A percentile compares a stretch with the other conserved stretches of the same genome.
These are phyloP conservation scores for Endothia cerciana DNA, from an alignment of 2,329 filamentous ascomycete genomes.

Conservation along the genomic window DNA sequence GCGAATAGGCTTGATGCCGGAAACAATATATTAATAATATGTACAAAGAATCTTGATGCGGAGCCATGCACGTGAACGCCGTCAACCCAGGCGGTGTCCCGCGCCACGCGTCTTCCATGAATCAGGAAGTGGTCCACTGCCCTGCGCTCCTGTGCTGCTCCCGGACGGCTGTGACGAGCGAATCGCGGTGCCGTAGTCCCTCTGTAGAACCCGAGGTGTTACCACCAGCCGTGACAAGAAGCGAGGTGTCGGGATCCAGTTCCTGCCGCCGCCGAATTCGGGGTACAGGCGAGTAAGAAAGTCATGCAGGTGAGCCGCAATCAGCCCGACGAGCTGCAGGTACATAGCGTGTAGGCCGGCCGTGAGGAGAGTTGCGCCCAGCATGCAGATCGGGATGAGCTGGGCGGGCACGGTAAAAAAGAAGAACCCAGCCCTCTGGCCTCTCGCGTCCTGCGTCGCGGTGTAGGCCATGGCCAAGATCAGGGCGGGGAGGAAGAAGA, in stretches of 20 bases:
- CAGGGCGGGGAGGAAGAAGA: constrained; percentile 65
- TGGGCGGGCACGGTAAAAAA: constrained; percentile 84
- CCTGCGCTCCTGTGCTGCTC: constrained; percentile 45
- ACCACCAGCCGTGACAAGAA: constrained; percentile 72
- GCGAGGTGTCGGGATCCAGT: constrained; percentile 73
- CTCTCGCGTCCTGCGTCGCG: constrained; percentile 82
- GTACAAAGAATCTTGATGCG: neutral
- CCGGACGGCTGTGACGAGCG: constrained; percentile 44
- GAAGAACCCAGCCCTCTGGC: constrained; percentile 75
- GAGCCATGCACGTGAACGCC: neutral
- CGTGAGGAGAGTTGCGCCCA: constrained; percentile 74
- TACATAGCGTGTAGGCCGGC: constrained; percentile 59
- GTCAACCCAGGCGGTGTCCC: constrained; percentile 64
- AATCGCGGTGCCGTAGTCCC: constrained; percentile 66
- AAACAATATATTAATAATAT: constrained; percentile 19
- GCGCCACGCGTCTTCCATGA: constrained; percentile 67
- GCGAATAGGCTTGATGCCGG: constrained; percentile 25
- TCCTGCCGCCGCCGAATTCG: constrained; percentile 81
- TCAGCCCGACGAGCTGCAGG: constrained; percentile 73
- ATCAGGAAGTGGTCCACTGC: constrained; percentile 59
- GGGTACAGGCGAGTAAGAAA: constrained; percentile 90
- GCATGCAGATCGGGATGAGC: constrained; percentile 78
- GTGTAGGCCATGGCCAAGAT: constrained; percentile 84
- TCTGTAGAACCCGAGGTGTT: constrained; percentile 50
- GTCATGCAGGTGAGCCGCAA: constrained; percentile 88